Evolutionary conservation across 1,284 basidiomycete species (phyloP).

Genomic region (Xerocomus tenax): DNA sequence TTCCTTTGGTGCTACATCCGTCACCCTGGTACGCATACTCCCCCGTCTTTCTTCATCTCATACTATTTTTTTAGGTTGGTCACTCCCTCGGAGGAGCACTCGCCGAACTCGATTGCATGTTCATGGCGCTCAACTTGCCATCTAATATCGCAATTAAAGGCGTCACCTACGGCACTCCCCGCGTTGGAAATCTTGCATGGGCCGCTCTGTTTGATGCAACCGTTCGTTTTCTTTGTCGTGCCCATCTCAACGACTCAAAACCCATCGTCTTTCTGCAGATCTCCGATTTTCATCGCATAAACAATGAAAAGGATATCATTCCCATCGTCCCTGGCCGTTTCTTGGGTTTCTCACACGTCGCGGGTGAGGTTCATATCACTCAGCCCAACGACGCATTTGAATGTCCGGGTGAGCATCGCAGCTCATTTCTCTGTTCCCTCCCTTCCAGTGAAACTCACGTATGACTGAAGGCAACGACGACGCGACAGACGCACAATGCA

Average conservation of each 20-base stretch:
- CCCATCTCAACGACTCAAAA: not conserved
- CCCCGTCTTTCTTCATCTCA: not conserved
- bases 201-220: constrained; percentile 27
- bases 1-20: constrained; percentile 28
- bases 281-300: constrained; percentile 40
- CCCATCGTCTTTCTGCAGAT: constrained; percentile 24
- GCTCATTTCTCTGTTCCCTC: not conserved
- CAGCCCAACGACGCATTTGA: constrained; percentile 29
- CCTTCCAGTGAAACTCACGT: not conserved
- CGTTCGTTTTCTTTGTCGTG: constrained; percentile 28
- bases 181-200: constrained; percentile 32
- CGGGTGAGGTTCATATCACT: constrained; percentile 36
- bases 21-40: constrained; percentile 30
- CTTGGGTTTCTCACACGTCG: constrained; percentile 39
- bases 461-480: constrained; percentile 38
- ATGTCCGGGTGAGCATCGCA: constrained; percentile 32
- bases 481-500: constrained; percentile 40
- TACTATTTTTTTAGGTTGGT: constrained; percentile 31
- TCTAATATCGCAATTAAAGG: constrained; percentile 35
- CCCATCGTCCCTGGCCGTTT: constrained; percentile 42
- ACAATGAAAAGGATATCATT: constrained; percentile 39
- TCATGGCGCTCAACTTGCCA: constrained; percentile 42
- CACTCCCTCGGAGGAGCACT: constrained; percentile 55
- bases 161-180: constrained; percentile 45
- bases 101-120: constrained; percentile 46